Evolutionary conservation across 768 basidiomycete species (phyloP).

Genomic region (Crepidotus variabilis): DNA sequence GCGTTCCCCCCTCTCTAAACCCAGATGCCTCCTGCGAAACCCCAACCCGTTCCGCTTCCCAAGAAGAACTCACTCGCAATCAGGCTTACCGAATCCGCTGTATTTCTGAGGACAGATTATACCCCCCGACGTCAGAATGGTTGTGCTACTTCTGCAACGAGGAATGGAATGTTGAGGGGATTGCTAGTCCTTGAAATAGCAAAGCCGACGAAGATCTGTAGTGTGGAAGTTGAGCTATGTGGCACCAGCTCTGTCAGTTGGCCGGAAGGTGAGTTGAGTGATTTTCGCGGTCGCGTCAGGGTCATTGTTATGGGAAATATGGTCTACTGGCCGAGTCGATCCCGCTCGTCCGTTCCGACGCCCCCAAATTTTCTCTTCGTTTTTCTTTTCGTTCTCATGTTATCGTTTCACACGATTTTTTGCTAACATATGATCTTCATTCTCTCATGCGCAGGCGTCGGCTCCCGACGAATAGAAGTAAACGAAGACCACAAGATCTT

Average conservation of each 20-base stretch:
- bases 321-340: neutral
- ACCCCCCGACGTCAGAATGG: conserved; percentile 26
- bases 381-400: too few relatives aligned
- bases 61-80: conserved; percentile 48
- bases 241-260: conserved; percentile 73
- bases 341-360: neutral
- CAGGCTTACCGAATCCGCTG: conserved; percentile 68
- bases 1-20: too few relatives aligned
- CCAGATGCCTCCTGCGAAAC: neutral
- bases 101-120: conserved; percentile 58
- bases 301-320: too few relatives aligned
- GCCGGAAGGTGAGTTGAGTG: conserved; percentile 69
- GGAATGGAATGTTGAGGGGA: conserved; percentile 59
- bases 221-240: conserved; percentile 76
- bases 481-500: conserved; percentile 76
- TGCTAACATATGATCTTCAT: neutral
- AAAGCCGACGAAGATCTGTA: conserved; percentile 83
- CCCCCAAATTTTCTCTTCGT: neutral
- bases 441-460: conserved; percentile 42
- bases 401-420: too few relatives aligned
- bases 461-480: conserved; percentile 70
- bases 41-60: conserved; percentile 3
- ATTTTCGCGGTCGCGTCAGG: too few relatives aligned
- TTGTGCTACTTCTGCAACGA: conserved; percentile 18
- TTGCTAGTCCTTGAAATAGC: conserved; percentile 50